These are phyloP conservation scores for Umbelopsis vinacea DNA, from an alignment of 192 early-diverging fungal genomes.

Conservation along the genomic window DNA sequence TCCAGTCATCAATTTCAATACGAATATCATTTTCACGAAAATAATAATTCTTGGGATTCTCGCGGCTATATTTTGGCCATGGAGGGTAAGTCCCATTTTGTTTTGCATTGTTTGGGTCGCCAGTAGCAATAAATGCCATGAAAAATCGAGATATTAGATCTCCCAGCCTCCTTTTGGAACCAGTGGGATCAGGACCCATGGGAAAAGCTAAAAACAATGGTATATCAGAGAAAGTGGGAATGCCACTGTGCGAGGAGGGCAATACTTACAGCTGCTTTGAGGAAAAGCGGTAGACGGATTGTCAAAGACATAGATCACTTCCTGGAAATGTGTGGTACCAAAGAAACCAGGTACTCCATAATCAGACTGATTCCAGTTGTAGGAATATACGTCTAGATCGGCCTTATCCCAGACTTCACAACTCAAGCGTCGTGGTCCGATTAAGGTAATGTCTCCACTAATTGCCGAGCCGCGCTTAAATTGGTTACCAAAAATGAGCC, in stretches of 20 bases:
- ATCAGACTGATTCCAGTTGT: neutral
- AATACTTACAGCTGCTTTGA: neutral
- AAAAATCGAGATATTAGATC: conserved; percentile 18
- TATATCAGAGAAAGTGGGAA: neutral
- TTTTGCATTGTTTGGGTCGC: conserved; percentile 19
- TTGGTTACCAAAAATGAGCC: too few species aligned
- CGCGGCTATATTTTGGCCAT: neutral
- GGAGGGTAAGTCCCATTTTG: neutral
- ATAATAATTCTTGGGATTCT: conserved; percentile 11
- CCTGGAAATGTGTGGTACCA: conserved; percentile 8
- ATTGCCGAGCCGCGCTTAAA: neutral
- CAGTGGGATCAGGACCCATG: conserved; percentile 19
- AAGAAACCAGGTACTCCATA: neutral
- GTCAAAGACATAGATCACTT: conserved; percentile 20
- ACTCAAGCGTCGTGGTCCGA: neutral
- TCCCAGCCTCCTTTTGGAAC: neutral
- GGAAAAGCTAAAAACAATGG: neutral
- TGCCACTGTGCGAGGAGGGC: too few species aligned
- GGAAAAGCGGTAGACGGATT: neutral
- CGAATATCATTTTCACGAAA: neutral
- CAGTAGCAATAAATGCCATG: conserved; percentile 23
- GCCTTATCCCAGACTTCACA: neutral
- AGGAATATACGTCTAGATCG: neutral
- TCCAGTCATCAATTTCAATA: neutral
- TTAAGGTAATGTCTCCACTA: neutral